Evolutionary conservation across 2,329 filamentous ascomycete genomes (phyloP).

Genomic region (Arthrobotrys conoides): DNA sequence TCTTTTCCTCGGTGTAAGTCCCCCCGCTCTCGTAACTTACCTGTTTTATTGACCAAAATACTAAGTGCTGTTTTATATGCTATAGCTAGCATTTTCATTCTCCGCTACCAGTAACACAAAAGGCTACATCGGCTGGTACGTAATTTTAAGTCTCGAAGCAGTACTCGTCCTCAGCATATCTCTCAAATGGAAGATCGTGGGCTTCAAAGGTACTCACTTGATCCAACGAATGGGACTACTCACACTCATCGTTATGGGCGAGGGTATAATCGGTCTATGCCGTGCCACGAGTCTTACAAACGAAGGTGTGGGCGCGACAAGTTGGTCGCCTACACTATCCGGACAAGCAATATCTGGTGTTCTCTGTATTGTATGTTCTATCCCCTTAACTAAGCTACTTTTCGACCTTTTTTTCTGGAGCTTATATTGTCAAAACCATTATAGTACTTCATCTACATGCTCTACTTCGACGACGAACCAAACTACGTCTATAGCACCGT

Average conservation of each 20-base stretch:
- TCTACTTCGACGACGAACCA: conserved; percentile 74
- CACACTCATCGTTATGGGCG: conserved; percentile 77
- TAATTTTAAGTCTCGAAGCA: conserved; percentile 72
- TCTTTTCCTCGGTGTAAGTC: conserved; percentile 59
- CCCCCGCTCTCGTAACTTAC: neutral
- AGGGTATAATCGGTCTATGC: conserved; percentile 76
- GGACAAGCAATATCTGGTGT: conserved; percentile 62
- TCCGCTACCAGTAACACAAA: conserved; percentile 29
- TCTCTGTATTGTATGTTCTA: conserved; percentile 63
- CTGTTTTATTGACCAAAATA: neutral
- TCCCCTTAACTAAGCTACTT: neutral
- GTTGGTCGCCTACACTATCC: conserved; percentile 61
- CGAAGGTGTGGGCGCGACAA: conserved; percentile 43
- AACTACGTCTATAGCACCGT: conserved; percentile 69
- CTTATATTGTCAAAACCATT: neutral
- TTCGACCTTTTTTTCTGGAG: neutral
- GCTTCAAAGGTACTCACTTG: conserved; percentile 75
- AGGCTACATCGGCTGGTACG: conserved; percentile 69
- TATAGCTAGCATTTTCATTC: conserved; percentile 61
- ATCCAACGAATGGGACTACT: conserved; percentile 76
- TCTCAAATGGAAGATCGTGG: conserved; percentile 72
- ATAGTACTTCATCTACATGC: conserved; percentile 73
- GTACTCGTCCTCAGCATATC: conserved; percentile 72
- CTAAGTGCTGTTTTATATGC: neutral
- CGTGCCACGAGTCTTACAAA: conserved; percentile 70